A percentile compares a stretch with the other conserved stretches of the same genome.
Conservation (phyloP, 2,329 filamentous ascomycete species). For the Epichloe glyceriae region DNA sequence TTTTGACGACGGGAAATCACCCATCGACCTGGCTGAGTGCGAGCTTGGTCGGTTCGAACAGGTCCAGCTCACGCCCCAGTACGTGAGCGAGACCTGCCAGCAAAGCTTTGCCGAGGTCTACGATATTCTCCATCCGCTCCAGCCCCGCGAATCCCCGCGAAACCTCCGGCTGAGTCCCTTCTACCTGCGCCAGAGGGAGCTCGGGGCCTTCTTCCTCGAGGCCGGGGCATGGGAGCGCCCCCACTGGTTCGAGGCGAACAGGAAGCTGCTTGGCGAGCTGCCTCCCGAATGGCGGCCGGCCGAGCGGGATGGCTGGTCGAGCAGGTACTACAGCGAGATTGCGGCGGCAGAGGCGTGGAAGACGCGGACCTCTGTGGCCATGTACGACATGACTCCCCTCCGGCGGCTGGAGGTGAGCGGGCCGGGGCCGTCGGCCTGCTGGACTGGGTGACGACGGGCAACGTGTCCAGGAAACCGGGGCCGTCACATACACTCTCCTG, state of each 20-base stretch:
- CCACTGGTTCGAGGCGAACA: conserved; percentile 48
- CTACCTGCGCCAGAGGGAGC: conserved; percentile 36
- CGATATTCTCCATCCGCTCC: conserved; percentile 49
- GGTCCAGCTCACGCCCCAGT: conserved; percentile 41
- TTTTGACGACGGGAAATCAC: conserved; percentile 40
- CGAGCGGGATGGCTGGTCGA: conserved; percentile 45
- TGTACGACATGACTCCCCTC: conserved; percentile 51
- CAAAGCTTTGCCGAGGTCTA: conserved; percentile 54
- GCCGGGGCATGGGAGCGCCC: conserved; percentile 49
- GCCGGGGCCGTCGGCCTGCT: conserved; percentile 40
- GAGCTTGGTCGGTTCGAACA: conserved; percentile 49
- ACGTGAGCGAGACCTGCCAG: conserved; percentile 44
- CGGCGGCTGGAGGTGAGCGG: conserved; percentile 45
- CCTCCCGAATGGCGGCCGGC: conserved; percentile 41
- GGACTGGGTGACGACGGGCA: conserved; percentile 37
- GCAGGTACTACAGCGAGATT: conserved; percentile 43
- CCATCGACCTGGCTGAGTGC: conserved; percentile 44
- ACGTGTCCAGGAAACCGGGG: conserved; percentile 32
- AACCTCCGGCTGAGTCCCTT: conserved; percentile 48
- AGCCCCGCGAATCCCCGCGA: conserved; percentile 42
- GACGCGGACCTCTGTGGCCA: conserved; percentile 46
- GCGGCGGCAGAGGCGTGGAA: conserved; percentile 51
- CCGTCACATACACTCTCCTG: conserved; percentile 43
- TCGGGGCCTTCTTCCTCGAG: conserved; percentile 47
- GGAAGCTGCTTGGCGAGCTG: conserved; percentile 33